Conservation (phyloP, 2,329 filamentous ascomycete species). For the Aspergillus sp. region DNA sequence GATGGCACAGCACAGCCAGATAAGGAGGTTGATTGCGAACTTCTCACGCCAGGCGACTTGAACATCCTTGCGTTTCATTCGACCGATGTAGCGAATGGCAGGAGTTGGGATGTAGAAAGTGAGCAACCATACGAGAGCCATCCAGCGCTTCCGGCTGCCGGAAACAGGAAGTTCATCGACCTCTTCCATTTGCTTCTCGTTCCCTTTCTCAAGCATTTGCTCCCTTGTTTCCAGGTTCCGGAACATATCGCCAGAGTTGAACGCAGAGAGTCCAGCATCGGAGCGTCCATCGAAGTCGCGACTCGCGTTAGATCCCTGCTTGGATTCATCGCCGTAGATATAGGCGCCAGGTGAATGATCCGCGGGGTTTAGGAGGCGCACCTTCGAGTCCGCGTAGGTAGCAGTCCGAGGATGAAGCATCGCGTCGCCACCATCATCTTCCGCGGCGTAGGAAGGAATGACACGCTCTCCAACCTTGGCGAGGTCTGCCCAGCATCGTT, state of each 20-base stretch:
- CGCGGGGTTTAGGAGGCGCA: slow-evolving; percentile 56
- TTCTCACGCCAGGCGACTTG: slow-evolving; percentile 96
- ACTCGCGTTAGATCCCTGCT: slow-evolving; percentile 77
- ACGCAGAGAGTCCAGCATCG: slow-evolving; percentile 88
- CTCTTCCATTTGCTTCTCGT: slow-evolving; percentile 86
- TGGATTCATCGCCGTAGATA: slow-evolving; percentile 74
- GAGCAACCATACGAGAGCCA: slow-evolving; percentile 78
- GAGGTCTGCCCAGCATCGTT: slow-evolving; percentile 92
- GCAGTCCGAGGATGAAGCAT: slow-evolving; percentile 56
- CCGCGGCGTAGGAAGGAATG: slow-evolving; percentile 63
- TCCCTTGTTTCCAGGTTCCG: slow-evolving; percentile 91
- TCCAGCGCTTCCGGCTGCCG: slow-evolving; percentile 84
- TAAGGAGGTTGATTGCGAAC: slow-evolving; percentile 95
- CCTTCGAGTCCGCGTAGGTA: slow-evolving; percentile 55
- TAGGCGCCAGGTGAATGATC: slow-evolving; percentile 61
- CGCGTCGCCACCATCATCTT: slow-evolving; percentile 63
- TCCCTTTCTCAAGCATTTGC: slow-evolving; percentile 93
- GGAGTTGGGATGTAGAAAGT: slow-evolving; percentile 92
- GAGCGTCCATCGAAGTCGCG: slow-evolving; percentile 83
- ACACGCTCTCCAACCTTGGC: slow-evolving; percentile 71
- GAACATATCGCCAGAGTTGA: slow-evolving; percentile 96
- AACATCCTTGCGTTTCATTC: slow-evolving; percentile 91
- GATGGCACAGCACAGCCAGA: slow-evolving; percentile 81
- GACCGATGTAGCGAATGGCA: slow-evolving; percentile 72
- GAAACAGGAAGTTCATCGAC: slow-evolving; percentile 83